phyloP scores from a whole-genome alignment of 805 yeast species.

The Candida sithepensis region DNA sequence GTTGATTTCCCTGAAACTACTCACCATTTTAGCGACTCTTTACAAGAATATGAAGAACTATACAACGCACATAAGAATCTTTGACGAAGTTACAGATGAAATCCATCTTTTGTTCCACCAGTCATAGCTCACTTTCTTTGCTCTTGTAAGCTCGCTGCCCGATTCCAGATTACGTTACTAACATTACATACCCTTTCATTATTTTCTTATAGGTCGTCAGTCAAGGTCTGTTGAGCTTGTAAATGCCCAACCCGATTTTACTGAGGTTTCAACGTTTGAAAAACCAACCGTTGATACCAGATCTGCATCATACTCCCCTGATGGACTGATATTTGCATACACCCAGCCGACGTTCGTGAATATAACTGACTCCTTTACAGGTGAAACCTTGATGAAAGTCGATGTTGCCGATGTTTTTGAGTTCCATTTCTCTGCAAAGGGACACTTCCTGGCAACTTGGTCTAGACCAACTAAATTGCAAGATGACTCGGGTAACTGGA shows the following conservation, averaged over 20 bases:
- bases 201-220: conserved; percentile 43
- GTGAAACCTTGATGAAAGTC: conserved; percentile 44
- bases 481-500: conserved; percentile 69
- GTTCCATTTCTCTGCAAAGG: conserved; percentile 83
- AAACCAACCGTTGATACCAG: conserved; percentile 48
- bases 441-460: conserved; percentile 82
- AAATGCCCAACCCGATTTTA: conserved; percentile 42
- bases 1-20: no score
- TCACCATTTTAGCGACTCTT: no score
- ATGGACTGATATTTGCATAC: conserved; percentile 68
- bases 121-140: no score
- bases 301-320: conserved; percentile 60
- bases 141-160: background rate
- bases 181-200: background rate
- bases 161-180: background rate
- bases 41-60: no score
- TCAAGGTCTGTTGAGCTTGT: conserved; percentile 54
- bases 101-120: no score
- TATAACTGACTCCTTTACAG: conserved; percentile 53
- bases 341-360: conserved; percentile 61
- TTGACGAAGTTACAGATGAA: no score
- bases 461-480: conserved; percentile 69
- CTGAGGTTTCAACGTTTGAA: conserved; percentile 26
- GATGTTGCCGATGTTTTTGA: conserved; percentile 71
- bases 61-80: no score